These are phyloP conservation scores for Fulvia fulva DNA, from an alignment of 2,329 filamentous ascomycete species.

Conservation along the genomic window DNA sequence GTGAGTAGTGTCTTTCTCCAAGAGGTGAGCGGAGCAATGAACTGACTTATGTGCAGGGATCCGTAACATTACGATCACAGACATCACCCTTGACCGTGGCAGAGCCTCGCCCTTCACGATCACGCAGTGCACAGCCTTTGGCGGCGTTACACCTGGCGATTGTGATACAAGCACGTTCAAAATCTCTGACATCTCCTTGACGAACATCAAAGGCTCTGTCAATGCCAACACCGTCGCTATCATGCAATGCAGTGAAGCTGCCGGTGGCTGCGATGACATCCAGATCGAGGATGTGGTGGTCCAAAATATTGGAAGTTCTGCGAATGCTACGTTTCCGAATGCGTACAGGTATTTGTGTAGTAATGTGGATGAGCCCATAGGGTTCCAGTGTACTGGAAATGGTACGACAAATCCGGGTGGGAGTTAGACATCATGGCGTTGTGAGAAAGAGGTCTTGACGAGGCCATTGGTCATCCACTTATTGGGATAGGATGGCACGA, in stretches of 20 bases:
- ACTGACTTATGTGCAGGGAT: constrained; percentile 30
- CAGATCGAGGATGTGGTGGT: background rate
- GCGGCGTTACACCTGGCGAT: constrained; percentile 7
- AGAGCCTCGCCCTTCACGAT: constrained; percentile 13
- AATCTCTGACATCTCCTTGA: constrained; percentile 31
- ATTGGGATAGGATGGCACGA: too few relatives aligned
- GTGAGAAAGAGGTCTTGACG: too few relatives aligned
- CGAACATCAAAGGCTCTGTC: constrained; percentile 28
- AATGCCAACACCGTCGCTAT: constrained; percentile 12
- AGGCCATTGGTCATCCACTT: too few relatives aligned
- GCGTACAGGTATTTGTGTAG: constrained; percentile 2
- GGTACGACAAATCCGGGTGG: background rate
- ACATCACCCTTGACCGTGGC: constrained; percentile 22
- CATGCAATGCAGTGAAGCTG: constrained; percentile 23
- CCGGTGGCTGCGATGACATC: background rate
- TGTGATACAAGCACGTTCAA: constrained; percentile 36
- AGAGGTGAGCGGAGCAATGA: constrained; percentile 37
- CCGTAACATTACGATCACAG: constrained; percentile 33
- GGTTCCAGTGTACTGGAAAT: constrained; percentile 3
- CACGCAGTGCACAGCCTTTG: constrained; percentile 23
- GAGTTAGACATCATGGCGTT: too few relatives aligned
- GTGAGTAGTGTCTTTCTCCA: constrained; percentile 40
- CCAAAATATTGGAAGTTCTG: background rate
- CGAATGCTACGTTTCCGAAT: background rate
- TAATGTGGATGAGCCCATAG: background rate